Base-by-base conservation (phyloP, 176 grass and related monocot species). In the Melocanna baccifera region DNA sequence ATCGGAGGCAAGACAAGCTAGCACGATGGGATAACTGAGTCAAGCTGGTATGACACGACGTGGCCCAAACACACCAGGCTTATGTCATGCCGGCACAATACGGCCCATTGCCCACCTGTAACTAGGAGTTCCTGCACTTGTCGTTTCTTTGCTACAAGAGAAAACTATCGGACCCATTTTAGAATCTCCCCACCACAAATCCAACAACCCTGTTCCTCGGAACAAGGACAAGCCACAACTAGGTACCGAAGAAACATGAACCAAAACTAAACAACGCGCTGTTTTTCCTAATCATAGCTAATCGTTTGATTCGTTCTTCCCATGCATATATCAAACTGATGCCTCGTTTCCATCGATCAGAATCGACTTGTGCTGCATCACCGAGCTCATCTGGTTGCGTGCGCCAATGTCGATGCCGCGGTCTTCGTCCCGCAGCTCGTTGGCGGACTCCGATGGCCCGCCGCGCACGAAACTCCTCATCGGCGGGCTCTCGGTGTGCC, bases 401-500 rank as follows among this genome's bases (percentile, higher is more conserved):
- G 57, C 34, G 46, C 26, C 77, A 58, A 88, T 91, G 86, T 10
- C 88, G 40, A 64, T 65, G 77, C 61, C 61, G 59, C 77, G n/a
- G 75, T 41, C 58, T 16, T 86, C 76, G 58, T 50, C 46, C 43
- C 25, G 55, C 56, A 50, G 56, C 59, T 29, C 20, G 62, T 22
- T 46, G 43, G 68, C 81, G 10, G 89, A 93, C 28, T 15, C 11
- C 36, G 71, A 87, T 26, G 83, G 48, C 2, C 76, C 25, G 19
- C 67, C 77, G 34, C 62, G 77, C 55, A 85, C 11, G 32, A 88
- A 76, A 62, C 78, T 89, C 22, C 39, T 95, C 30, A 23, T 94
- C 51, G 85, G 85, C 40, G 66, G 81, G 0, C n/a, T 71, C 7
- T 85, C 96, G 0, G 87, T 34, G 40, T 51, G 62, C 62, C 37